Evolutionary conservation across 192 early-diverging fungal genomes (phyloP).

Genomic region (Jimgerdemannia lactiflua): DNA sequence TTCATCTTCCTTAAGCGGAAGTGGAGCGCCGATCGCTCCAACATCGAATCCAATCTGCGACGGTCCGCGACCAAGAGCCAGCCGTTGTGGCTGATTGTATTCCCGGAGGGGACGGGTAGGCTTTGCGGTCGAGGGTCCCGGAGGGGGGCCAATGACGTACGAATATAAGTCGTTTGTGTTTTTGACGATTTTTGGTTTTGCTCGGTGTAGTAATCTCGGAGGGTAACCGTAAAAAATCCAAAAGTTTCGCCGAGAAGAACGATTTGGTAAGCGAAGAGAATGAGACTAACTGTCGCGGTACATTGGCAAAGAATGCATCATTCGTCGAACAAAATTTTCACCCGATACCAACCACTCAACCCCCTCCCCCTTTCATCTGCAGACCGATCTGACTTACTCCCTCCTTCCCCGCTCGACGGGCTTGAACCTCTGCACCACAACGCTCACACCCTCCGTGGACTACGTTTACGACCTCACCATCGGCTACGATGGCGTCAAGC

Average conservation of each 20-base stretch:
- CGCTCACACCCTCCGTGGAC: slow-evolving; percentile 60
- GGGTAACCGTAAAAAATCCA: slow-evolving; percentile 64
- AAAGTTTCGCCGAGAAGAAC: slow-evolving; percentile 69
- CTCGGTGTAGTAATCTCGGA: slow-evolving; percentile 58
- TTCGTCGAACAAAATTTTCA: not conserved
- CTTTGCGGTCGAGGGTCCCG: not conserved
- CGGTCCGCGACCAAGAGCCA: slow-evolving; percentile 51
- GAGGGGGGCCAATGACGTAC: not conserved
- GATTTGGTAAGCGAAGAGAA: slow-evolving; percentile 37
- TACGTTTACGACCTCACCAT: slow-evolving; percentile 90
- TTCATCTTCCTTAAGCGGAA: slow-evolving; percentile 94
- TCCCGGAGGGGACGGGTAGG: slow-evolving; percentile 89
- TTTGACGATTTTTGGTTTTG: not conserved
- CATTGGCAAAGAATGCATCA: not conserved
- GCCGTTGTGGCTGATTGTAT: slow-evolving; percentile 90
- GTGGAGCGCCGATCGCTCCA: slow-evolving; percentile 59
- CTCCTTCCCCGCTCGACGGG: slow-evolving; percentile 87
- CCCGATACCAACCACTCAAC: not conserved
- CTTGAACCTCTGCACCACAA: slow-evolving; percentile 65
- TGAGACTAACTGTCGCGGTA: not conserved
- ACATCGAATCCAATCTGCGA: slow-evolving; percentile 54
- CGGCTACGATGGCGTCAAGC: slow-evolving; percentile 75
- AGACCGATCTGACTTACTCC: slow-evolving; percentile 64
- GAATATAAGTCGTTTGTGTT: not conserved
- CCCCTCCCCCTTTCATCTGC: not conserved